Evolutionary conservation across 2,329 filamentous ascomycete genomes (phyloP), one percentile per base, ranked within the genome.

Genomic region (Blumeria hordei): DNA sequence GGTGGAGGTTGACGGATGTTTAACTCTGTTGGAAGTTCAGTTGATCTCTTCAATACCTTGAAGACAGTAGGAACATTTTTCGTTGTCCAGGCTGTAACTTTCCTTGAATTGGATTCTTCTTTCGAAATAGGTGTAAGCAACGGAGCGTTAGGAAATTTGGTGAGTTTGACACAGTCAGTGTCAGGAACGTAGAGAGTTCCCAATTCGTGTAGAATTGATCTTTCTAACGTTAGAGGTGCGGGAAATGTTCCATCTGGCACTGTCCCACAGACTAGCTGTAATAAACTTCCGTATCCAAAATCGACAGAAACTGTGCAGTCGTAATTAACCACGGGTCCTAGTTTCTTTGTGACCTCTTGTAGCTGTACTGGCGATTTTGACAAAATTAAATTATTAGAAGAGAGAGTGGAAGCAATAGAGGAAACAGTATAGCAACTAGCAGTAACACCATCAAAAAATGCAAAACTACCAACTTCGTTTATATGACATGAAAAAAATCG

Each of bases 191-290:
- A 28, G 21, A 28, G 21, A 28, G 21, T 18, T 14, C 28, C 45
- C 11, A 34, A 16, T 51, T 51, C 9, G 32, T 51, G 41, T 4
- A 45, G 35, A 32, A 12, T 16, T 51, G 35, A 34, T n/a, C 28
- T 9, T 35, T 33, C 33, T 6, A 53, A 18, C 16, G 47, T 51
- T 51, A 51, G 12, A 51, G 21, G 8, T 51, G 47, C 47, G 33
- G 47, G 28, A 51, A 51, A 53, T n/a, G 33, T 53, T 18, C 50
- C 34, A 36, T 53, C 50, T 10, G 34, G 50, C 18, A 53, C 50
- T 53, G 37, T 8, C 2, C 50, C 50, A 35, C 50, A 53, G 21
- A 28, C 21, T 4, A 28, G 21, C 21, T 28, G 21, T 28, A 28
- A 28, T 28, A 4, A 28, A 28, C 2, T 28, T 28, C 21, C 21